Percentiles rank a stretch among this genome's conserved stretches.
Conservation (phyloP, 306 rosid genomes). For the Lupinus albus region DNA sequence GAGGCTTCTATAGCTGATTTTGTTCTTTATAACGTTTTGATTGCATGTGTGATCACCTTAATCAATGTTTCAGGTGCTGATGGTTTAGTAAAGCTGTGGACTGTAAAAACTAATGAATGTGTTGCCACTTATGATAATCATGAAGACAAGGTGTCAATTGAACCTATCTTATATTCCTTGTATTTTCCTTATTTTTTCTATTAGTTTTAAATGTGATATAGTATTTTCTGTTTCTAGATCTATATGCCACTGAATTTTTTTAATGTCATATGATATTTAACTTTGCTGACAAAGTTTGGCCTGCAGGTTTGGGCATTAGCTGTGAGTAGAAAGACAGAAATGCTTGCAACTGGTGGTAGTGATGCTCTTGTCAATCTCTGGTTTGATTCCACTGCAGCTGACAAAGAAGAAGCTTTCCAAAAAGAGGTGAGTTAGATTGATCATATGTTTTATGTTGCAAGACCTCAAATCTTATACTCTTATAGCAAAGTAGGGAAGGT, state of each 20-base stretch:
- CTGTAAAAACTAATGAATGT: conserved; percentile 81
- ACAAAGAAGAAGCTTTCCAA: conserved; percentile 82
- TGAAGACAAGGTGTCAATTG: conserved; percentile 76
- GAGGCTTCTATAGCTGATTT: conserved; percentile 39
- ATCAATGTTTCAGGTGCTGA: conserved; percentile 76
- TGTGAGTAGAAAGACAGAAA: conserved; percentile 85
- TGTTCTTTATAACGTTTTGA: conserved; percentile 22
- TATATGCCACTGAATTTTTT: neutral
- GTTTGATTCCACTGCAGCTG: conserved; percentile 83
- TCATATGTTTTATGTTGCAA: neutral
- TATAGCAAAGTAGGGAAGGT: neutral
- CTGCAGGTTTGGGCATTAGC: conserved; percentile 92
- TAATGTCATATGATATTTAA: neutral
- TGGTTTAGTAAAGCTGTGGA: conserved; percentile 90
- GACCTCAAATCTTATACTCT: neutral
- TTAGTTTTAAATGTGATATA: neutral
- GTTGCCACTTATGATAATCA: conserved; percentile 86
- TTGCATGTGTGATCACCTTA: conserved; percentile 33
- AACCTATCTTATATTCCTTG: neutral
- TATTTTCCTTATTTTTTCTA: conserved; percentile 20
- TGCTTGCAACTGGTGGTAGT: conserved; percentile 92
- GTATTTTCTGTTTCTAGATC: conserved; percentile 17
- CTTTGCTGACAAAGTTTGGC: conserved; percentile 38
- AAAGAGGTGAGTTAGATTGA: conserved; percentile 60
- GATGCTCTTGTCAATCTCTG: conserved; percentile 83